phyloP scores from a whole-genome alignment of 495 filamentous ascomycete genomes.

The Aspergillus haitiensis region DNA sequence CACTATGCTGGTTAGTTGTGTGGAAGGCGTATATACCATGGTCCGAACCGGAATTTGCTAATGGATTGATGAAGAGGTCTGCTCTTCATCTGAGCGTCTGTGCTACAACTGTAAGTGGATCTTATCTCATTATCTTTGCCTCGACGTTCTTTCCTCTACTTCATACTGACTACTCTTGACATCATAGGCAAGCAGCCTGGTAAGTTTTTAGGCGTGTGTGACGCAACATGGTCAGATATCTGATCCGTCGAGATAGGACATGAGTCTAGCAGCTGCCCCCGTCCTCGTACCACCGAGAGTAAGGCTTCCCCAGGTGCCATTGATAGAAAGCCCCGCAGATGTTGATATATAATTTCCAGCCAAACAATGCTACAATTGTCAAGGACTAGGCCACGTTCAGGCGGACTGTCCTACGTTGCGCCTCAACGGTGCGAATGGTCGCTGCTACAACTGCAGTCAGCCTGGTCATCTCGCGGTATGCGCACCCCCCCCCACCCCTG shows the following conservation, averaged over 20 bases:
- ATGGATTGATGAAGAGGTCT: conserved; percentile 67
- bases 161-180: conserved; percentile 28
- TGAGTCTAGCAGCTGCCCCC: conserved; percentile 95
- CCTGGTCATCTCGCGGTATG: conserved; percentile 83
- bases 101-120: conserved; percentile 93
- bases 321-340: conserved; percentile 16
- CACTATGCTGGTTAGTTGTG: conserved; percentile 79
- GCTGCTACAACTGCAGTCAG: conserved; percentile 95
- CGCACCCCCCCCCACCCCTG: conserved; percentile 15
- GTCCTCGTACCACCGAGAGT: conserved; percentile 93
- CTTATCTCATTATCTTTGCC: conserved; percentile 8
- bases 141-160: not conserved
- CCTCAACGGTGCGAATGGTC: conserved; percentile 79
- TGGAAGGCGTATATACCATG: conserved; percentile 4
- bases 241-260: conserved; percentile 66
- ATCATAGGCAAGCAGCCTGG: conserved; percentile 78
- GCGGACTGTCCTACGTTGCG: conserved; percentile 98
- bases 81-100: conserved; percentile 92
- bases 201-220: conserved; percentile 41
- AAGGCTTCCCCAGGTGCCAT: conserved; percentile 33
- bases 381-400: conserved; percentile 97
- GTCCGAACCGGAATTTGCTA: conserved; percentile 18
- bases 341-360: conserved; percentile 47
- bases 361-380: conserved; percentile 99
- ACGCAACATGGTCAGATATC: conserved; percentile 25